Conservation (phyloP, 768 basidiomycete species). For the Brasilioporus rufonigricans region DNA sequence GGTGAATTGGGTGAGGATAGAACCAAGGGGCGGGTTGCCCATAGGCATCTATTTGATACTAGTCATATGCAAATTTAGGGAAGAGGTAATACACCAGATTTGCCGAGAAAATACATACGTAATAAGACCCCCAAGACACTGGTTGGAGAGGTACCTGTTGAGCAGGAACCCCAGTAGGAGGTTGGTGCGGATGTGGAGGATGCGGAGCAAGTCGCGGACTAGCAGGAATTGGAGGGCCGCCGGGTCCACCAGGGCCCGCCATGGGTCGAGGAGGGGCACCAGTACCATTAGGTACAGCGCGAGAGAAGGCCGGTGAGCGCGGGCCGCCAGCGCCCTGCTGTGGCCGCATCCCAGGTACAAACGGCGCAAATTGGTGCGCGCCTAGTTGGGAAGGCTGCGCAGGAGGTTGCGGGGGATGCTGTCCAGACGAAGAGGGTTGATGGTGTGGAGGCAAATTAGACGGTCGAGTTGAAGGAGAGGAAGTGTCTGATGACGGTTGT, state of each 20-base stretch:
- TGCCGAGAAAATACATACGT: constrained; percentile 43
- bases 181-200: constrained; percentile 43
- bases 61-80: constrained; percentile 8
- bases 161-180: constrained; percentile 52
- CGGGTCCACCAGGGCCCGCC: constrained; percentile 47
- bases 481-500: constrained; percentile 50
- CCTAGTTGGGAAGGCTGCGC: constrained; percentile 42
- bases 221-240: constrained; percentile 49
- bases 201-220: constrained; percentile 69
- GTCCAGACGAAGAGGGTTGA: constrained; percentile 36
- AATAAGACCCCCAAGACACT: constrained; percentile 48
- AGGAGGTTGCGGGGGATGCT: constrained; percentile 38
- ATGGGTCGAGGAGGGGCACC: constrained; percentile 48
- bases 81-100: neutral
- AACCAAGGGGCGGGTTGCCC: constrained; percentile 41
- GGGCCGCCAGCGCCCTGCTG: constrained; percentile 51
- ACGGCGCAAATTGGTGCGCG: constrained; percentile 44
- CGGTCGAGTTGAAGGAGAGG: constrained; percentile 57
- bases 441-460: constrained; percentile 51
- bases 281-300: constrained; percentile 61
- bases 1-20: constrained; percentile 37
- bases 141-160: constrained; percentile 40
- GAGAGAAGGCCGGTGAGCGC: constrained; percentile 64
- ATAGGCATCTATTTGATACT: constrained; percentile 51
- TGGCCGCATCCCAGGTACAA: constrained; percentile 49